These are phyloP conservation scores for Cutaneotrichosporon sp. DNA, from an alignment of 1,284 basidiomycete species.

Conservation along the genomic window DNA sequence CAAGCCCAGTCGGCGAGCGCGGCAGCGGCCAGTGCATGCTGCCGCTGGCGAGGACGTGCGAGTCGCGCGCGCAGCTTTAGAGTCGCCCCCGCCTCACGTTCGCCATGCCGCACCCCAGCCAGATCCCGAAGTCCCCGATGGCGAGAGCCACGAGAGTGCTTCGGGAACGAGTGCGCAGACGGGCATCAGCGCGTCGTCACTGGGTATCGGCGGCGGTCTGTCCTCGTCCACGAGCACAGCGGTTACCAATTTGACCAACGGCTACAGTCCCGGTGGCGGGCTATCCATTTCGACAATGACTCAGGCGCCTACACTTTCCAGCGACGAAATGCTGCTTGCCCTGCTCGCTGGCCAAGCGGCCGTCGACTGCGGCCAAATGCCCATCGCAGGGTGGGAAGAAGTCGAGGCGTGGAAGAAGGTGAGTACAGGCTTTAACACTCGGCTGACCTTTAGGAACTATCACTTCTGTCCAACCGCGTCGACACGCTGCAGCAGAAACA, in stretches of 20 bases:
- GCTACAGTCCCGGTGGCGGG: background rate
- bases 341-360: constrained; percentile 80
- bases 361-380: constrained; percentile 61
- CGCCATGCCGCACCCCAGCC: background rate
- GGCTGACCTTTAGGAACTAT: constrained; percentile 36
- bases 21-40: background rate
- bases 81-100: background rate
- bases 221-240: background rate
- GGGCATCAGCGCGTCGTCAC: background rate
- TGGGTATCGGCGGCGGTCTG: background rate
- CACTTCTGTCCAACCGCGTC: constrained; percentile 38
- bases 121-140: background rate
- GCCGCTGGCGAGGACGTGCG: background rate
- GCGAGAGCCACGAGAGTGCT: background rate
- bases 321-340: constrained; percentile 72
- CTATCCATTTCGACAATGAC: constrained; percentile 11
- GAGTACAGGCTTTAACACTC: constrained; percentile 17
- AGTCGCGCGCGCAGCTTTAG: background rate
- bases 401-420: constrained; percentile 89
- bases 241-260: constrained; percentile 3
- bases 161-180: constrained; percentile 1
- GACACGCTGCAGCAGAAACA: constrained; percentile 39
- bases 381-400: constrained; percentile 72
- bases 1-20: background rate
- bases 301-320: background rate